Conservation (phyloP, 2,329 filamentous ascomycete species). For the Clarireedia homoeocarpa region DNA sequence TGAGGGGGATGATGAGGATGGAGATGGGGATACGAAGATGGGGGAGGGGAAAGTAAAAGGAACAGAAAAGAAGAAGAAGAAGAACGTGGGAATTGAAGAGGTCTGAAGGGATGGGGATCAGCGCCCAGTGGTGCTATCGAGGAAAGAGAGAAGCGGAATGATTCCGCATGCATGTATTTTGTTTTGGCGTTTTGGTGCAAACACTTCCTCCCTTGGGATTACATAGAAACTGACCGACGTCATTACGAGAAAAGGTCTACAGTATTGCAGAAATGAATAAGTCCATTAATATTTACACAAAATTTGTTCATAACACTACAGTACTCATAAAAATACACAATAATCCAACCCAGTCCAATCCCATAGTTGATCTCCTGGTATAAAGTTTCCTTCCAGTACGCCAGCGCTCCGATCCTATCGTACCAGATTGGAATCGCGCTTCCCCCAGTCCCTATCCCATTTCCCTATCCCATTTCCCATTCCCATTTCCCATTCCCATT, state of each 20-base stretch:
- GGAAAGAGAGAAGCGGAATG: too few species aligned
- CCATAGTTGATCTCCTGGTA: not conserved
- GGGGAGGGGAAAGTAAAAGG: not conserved
- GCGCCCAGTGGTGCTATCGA: too few species aligned
- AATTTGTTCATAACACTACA: not conserved
- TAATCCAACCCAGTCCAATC: not conserved
- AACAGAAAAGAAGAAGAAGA: not conserved
- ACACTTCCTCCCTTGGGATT: too few species aligned
- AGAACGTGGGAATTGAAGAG: constrained; percentile 4
- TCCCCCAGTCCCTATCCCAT: not conserved
- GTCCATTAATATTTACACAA: not conserved
- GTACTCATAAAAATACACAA: not conserved
- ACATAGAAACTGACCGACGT: too few species aligned
- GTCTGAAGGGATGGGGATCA: not conserved
- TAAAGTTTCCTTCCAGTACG: too few species aligned
- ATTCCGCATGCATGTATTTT: too few species aligned
- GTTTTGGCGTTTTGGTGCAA: too few species aligned
- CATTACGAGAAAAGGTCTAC: too few species aligned
- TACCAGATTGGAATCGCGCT: not conserved
- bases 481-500: not conserved
- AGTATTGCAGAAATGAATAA: not conserved
- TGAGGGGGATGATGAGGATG: not conserved
- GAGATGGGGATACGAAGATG: not conserved
- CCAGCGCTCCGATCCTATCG: too few species aligned
- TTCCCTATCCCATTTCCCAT: not conserved